phyloP scores from a whole-genome alignment of 2,329 filamentous ascomycete genomes.

The Aureobasidium lini region DNA sequence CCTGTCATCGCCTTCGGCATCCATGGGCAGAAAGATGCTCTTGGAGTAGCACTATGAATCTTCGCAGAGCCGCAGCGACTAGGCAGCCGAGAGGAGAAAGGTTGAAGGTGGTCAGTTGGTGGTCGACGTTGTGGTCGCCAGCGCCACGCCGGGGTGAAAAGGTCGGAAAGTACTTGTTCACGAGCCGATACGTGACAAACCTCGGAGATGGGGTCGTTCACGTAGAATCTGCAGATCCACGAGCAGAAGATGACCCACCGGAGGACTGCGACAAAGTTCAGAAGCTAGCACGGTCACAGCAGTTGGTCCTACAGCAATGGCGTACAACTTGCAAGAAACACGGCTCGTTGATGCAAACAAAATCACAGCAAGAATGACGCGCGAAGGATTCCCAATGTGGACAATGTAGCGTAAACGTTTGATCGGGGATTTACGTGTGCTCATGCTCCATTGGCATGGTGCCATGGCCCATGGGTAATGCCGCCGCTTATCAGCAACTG shows the following conservation, averaged over 20 bases:
- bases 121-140: background rate
- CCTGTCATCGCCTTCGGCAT: background rate
- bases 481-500: conserved; percentile 3
- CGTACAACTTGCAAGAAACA: background rate
- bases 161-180: background rate
- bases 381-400: background rate
- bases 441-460: background rate
- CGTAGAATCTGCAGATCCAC: background rate
- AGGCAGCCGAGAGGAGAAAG: background rate
- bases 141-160: background rate
- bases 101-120: background rate
- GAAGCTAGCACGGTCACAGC: background rate
- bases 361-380: background rate
- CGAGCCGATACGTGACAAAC: background rate
- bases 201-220: background rate
- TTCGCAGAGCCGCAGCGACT: background rate
- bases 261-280: background rate
- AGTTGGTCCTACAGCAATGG: background rate
- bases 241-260: background rate
- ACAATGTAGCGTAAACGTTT: background rate
- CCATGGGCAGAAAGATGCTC: background rate
- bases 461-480: background rate
- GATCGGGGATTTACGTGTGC: background rate
- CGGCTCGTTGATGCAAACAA: background rate
- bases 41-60: background rate